Base-by-base conservation (phyloP, 1,139 yeast species). In the Williopsis jadinii region DNA sequence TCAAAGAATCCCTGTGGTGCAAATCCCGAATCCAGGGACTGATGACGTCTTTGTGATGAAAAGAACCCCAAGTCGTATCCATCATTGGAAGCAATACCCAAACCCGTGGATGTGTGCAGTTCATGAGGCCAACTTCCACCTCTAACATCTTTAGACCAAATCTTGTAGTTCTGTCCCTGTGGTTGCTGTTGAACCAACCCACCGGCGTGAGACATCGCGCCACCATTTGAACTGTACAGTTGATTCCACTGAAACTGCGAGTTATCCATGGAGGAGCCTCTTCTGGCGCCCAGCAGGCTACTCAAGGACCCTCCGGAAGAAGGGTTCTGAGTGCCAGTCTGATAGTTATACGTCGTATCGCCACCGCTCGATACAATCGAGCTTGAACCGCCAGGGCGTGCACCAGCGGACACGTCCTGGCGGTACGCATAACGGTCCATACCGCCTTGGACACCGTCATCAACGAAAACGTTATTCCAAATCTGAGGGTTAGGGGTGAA, bases 261-360 rank as follows among this genome's bases (percentile, higher is more conserved):
- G 3, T 45, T 46, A 13, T 46, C 48, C 28, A 42, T 32, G 13
- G 46, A 44, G 12, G 46, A 46, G 5, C 48, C 47, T 36, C 46
- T 38, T 48, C 51, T 42, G 32, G 40, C 27, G 11, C 47, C 43
- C 26, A 43, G 12, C n/a, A 36, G 32, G 9, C 29, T 13, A 13
- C 32, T 35, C 32, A 33, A 28, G 11, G 35, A 26, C 30, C 13
- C 28, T 10, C 13, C 28, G 13, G 27, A 27, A 14, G 29, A 15
- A 14, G 36, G 24, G 6, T 19, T 19, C 24, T 19, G 24, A 6
- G 24, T 5, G 6, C 24, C 6, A 19, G 24, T 6, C 24, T 19
- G 24, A 5, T 5, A 19, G 24, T 19, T 19, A 32, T 12, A 31
- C 28, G 28, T 24, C 10, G 26, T 9, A 14, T 19, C 24, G 8